A percentile compares a stretch with the other conserved stretches of the same genome.
Conservation (phyloP, 2,329 filamentous ascomycete species). For the Venturia aucupariae region DNA sequence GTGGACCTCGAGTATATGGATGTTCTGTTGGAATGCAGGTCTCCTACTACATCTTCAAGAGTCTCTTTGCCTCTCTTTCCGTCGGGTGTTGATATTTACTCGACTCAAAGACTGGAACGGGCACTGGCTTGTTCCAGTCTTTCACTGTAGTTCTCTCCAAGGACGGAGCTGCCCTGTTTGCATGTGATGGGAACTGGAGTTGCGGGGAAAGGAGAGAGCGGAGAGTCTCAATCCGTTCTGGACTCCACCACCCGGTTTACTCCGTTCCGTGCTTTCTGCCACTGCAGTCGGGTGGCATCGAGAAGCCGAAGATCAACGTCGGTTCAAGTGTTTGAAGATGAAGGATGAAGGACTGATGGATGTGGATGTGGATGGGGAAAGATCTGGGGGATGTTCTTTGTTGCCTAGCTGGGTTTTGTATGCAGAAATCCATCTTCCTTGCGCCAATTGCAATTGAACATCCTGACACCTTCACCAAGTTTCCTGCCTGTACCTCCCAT, state of each 20-base stretch:
- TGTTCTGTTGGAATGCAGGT: no score
- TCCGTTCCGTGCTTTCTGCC: no score
- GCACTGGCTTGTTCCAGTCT: no score
- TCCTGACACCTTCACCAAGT: conserved; percentile 47
- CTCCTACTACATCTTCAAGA: no score
- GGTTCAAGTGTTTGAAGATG: neutral
- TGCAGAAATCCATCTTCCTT: neutral
- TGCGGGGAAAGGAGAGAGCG: neutral
- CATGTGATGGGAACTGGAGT: neutral
- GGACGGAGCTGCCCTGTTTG: neutral
- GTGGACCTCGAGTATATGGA: neutral
- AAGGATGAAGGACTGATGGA: no score
- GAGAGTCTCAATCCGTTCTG: neutral
- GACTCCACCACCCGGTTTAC: neutral
- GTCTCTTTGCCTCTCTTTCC: neutral
- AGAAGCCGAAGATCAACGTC: neutral
- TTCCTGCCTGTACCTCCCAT: conserved; percentile 56
- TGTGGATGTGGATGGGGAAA: neutral
- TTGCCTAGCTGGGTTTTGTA: neutral
- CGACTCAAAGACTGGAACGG: neutral
- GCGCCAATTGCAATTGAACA: neutral
- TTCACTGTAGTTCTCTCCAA: neutral
- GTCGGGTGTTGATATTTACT: neutral
- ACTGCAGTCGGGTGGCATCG: no score
- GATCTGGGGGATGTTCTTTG: neutral